phyloP scores from a whole-genome alignment of 306 rosid genomes.

The Dalbergia cochinchinensis region DNA sequence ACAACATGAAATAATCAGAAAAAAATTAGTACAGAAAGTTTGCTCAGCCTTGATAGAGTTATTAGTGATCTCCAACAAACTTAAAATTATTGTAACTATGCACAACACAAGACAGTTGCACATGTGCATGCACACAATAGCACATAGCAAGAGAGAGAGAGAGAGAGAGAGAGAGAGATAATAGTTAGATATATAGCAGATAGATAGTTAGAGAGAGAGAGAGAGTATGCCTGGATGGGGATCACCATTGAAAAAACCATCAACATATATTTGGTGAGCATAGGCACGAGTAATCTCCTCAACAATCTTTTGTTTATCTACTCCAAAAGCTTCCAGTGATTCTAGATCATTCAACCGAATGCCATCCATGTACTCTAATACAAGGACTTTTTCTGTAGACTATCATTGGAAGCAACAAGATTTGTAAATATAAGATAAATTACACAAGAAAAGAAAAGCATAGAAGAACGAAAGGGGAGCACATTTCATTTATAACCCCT shows the following conservation, averaged over 20 bases:
- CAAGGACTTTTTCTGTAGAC: slow-evolving; percentile 89
- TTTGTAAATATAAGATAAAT: slow-evolving; percentile 38
- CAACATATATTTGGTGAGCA: slow-evolving; percentile 95
- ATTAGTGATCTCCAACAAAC: slow-evolving; percentile 19
- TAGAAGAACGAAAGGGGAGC: slow-evolving; percentile 8
- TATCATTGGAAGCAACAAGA: slow-evolving; percentile 57
- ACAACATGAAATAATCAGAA: slow-evolving; percentile 24
- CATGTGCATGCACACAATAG: background rate
- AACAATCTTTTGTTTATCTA: slow-evolving; percentile 83
- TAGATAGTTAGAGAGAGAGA: too few species aligned
- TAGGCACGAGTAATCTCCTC: slow-evolving; percentile 99
- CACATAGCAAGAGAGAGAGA: background rate
- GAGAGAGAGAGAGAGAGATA: too few species aligned
- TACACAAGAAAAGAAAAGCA: slow-evolving; percentile 30
- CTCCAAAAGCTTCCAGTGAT: slow-evolving; percentile 74
- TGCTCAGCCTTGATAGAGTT: background rate
- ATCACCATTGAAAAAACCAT: slow-evolving; percentile 98
- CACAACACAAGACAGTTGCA: background rate
- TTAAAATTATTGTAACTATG: slow-evolving; percentile 8
- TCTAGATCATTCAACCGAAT: slow-evolving; percentile 91
- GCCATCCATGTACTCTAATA: slow-evolving; percentile 97
- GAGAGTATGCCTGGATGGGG: slow-evolving; percentile 89
- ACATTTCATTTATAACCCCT: slow-evolving; percentile 20
- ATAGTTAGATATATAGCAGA: too few species aligned
- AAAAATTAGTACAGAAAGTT: slow-evolving; percentile 15